Evolutionary conservation across 208 protist species (phyloP).

Genomic region (Phytomonas sp.): DNA sequence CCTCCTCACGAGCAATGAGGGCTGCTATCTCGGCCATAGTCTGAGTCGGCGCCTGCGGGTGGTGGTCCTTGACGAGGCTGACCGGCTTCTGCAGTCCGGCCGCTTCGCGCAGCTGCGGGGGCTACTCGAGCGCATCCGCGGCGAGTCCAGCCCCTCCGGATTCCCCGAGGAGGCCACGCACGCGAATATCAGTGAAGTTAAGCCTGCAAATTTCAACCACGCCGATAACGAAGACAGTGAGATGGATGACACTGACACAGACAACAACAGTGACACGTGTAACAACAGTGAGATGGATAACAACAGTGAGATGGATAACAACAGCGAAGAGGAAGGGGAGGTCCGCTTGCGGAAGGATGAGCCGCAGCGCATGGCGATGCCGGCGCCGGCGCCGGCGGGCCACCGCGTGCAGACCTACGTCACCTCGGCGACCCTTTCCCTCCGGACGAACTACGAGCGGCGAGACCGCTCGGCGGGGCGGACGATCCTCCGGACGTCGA

Average conservation of each 20-base stretch:
- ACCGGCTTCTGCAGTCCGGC: constrained; percentile 96
- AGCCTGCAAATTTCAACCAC: background rate
- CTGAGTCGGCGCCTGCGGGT: constrained; percentile 88
- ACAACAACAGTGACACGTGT: too few relatives aligned
- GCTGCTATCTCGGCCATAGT: constrained; percentile 92
- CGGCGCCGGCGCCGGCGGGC: constrained; percentile 40
- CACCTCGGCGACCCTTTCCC: constrained; percentile 87
- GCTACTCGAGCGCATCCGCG: constrained; percentile 96
- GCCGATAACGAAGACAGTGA: constrained; percentile 31
- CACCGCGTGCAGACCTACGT: constrained; percentile 79
- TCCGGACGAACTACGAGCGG: constrained; percentile 84
- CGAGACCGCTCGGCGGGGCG: constrained; percentile 60
- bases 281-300: too few relatives aligned
- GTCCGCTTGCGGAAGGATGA: constrained; percentile 33
- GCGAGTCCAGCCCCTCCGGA: constrained; percentile 69
- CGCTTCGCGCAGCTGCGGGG: constrained; percentile 96
- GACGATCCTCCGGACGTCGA: constrained; percentile 73
- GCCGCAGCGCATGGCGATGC: constrained; percentile 72
- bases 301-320: constrained; percentile 17
- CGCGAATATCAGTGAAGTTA: too few relatives aligned
- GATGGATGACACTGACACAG: constrained; percentile 28
- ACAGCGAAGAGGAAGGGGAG: constrained; percentile 10
- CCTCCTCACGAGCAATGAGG: constrained; percentile 82
- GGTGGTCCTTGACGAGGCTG: constrained; percentile 98
- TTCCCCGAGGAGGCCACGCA: constrained; percentile 69